Evolutionary conservation across 2,329 filamentous ascomycete species (phyloP), one percentile per base, ranked within the genome.

Genomic region (Fusarium sp.): DNA sequence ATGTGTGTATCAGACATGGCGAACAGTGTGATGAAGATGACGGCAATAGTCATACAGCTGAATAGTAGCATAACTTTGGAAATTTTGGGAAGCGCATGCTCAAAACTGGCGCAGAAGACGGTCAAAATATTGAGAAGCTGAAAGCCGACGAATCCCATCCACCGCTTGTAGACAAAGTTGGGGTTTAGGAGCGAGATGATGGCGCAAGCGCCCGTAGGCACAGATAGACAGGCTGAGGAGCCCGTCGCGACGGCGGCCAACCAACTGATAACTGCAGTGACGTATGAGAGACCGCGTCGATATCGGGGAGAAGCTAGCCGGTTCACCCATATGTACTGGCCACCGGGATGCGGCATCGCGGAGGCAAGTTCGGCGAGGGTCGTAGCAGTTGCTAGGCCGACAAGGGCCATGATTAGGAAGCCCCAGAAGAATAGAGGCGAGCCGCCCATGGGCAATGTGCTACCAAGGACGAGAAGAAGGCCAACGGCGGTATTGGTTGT

Each of bases 131-230:
- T 75, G 53, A 77, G 66, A 2, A 75, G 44, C 47, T 76, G 74
- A 30, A 71, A 76, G 6, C 70, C 74, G 15, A 76, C 66, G 28
- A 76, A 76, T 6, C 67, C 72, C 73, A 76, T 77, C 75, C 74
- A 77, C 1, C 68, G 65, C 46, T 72, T 60, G 43, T 75, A 73
- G 30, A 66, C 73, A 15, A 76, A 76, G n/a, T 36, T 61, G 1
- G 74, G 70, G 30, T 75, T 52, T 2, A 76, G 60, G 8, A 76
- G 59, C 1, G 64, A 52, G 40, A 76, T 71, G 52, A 74, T 71
- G 46, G 57, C 52, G 34, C 70, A 76, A 13, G 66, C 65, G 2
- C 72, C 70, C 2, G 64, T 62, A 0, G 75, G 71, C 3, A 72
- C 73, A 1, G 73, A 73, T 2, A 77, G 66, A 41, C 73, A 75